Evolutionary conservation across 768 basidiomycete species (phyloP).

Genomic region (Hericium erinaceus): DNA sequence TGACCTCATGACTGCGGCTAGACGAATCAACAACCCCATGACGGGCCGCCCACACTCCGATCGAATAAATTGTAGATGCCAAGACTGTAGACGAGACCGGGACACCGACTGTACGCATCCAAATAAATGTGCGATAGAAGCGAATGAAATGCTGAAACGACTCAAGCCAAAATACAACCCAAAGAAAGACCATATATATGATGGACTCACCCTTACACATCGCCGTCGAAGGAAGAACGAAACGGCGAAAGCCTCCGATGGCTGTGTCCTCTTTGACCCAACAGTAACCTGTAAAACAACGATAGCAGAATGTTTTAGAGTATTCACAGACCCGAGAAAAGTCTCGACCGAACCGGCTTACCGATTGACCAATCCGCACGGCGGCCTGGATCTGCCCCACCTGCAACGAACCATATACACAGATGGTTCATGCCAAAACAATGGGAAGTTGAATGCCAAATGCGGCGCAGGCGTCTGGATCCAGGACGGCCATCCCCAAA

Average conservation of each 20-base stretch:
- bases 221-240: neutral
- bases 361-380: neutral
- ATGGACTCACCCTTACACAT: conserved; percentile 2
- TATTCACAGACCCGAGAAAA: neutral
- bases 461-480: conserved; percentile 15
- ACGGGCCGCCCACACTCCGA: neutral
- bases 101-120: neutral
- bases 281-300: neutral
- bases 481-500: neutral
- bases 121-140: neutral
- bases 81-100: neutral
- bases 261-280: conserved; percentile 1
- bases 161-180: no score
- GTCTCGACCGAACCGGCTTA: neutral
- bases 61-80: neutral
- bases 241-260: neutral
- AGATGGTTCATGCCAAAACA: conserved; percentile 19
- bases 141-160: neutral
- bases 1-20: no score
- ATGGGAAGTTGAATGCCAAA: conserved; percentile 10
- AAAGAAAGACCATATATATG: neutral
- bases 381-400: neutral
- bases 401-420: conserved; percentile 13
- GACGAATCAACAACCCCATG: no score
- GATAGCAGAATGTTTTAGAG: neutral